A percentile compares a stretch with the other conserved stretches of the same genome.
Evolutionary conservation across 148 eudicot species (phyloP).

Genomic region (Polygonum maritimum): DNA sequence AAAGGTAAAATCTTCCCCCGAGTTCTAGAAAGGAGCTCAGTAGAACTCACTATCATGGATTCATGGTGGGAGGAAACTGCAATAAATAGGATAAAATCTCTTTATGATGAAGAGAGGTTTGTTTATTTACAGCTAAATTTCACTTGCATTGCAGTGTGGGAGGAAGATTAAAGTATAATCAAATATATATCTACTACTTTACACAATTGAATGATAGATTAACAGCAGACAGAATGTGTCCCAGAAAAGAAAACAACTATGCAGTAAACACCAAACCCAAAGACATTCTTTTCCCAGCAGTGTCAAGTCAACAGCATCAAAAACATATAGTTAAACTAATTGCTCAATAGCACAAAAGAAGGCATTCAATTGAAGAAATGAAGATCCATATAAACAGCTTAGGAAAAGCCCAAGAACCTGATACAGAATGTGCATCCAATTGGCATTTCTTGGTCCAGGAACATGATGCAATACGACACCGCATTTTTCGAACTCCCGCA

Average conservation of each 20-base stretch:
- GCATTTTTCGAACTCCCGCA: conserved; percentile 94
- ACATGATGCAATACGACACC: conserved; percentile 78
- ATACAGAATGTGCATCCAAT: conserved; percentile 94
- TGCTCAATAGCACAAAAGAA: not conserved
- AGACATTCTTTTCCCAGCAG: not conserved
- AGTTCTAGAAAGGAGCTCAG: not conserved
- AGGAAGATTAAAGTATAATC: not conserved
- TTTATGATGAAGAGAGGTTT: not conserved
- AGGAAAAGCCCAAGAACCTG: conserved; percentile 40
- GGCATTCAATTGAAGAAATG: not conserved
- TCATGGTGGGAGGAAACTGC: not conserved
- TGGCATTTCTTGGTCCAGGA: conserved; percentile 94
- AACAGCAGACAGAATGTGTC: not conserved
- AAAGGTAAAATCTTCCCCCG: not conserved
- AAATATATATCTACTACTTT: not conserved
- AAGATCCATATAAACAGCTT: not conserved
- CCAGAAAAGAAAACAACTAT: not conserved
- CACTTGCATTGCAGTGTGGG: not conserved
- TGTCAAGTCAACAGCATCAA: not conserved
- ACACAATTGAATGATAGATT: not conserved
- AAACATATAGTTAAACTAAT: not conserved
- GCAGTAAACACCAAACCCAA: not conserved
- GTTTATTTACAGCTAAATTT: not conserved
- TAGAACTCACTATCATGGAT: not conserved
- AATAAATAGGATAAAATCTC: not conserved